Evolutionary conservation across 192 early-diverging fungal genomes (phyloP).

Genomic region (Entomortierella parvispora): DNA sequence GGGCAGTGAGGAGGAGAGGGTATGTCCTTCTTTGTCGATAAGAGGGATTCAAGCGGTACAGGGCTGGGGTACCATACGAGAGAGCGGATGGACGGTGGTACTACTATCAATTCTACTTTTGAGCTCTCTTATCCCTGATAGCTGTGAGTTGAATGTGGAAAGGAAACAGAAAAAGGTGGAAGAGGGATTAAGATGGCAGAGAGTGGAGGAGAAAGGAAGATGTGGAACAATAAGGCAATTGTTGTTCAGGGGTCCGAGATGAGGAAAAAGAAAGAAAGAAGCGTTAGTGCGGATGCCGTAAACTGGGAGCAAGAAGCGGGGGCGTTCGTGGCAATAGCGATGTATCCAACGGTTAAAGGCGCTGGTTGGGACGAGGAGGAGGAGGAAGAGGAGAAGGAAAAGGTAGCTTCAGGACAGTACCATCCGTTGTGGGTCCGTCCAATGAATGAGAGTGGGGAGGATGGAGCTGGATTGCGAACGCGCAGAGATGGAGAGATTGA

Average conservation of each 20-base stretch:
- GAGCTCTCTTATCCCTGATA: too few species aligned
- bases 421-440: too few species aligned
- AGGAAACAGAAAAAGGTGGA: neutral
- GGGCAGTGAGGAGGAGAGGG: neutral
- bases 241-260: neutral
- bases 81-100: too few species aligned
- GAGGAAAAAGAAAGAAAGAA: neutral
- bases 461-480: too few species aligned
- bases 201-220: too few species aligned
- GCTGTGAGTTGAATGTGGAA: neutral
- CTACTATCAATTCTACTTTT: too few species aligned
- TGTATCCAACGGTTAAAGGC: too few species aligned
- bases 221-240: neutral
- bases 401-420: too few species aligned
- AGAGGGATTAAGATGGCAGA: neutral
- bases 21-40: neutral
- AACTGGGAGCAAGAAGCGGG: neutral
- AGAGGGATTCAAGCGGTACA: slow-evolving; percentile 1
- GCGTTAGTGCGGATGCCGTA: neutral
- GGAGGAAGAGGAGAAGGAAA: too few species aligned
- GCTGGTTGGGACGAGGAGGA: too few species aligned
- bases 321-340: neutral
- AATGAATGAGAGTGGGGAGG: too few species aligned
- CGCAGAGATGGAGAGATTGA: too few species aligned
- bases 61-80: slow-evolving; percentile 13